These are phyloP conservation scores for Kentomonas sorsogonicus DNA, from an alignment of 208 protist species.

Conservation along the genomic window DNA sequence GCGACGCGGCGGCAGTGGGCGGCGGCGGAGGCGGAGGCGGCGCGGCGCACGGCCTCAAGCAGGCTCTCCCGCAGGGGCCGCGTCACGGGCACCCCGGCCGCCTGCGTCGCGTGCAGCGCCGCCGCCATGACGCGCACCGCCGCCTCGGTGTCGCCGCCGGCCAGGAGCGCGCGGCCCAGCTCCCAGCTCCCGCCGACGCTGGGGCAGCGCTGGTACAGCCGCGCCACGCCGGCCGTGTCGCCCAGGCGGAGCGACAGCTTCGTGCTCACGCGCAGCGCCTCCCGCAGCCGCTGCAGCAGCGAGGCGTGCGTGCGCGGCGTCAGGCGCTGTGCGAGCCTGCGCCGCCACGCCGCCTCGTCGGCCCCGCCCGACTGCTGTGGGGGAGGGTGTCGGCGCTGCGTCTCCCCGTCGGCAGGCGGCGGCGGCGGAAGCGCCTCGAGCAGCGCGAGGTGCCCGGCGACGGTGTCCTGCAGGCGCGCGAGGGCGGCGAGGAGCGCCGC, in stretches of 20 bases:
- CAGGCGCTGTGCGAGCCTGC: slow-evolving; percentile 13
- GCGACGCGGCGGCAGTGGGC: too few relatives aligned
- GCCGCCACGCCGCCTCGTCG: background rate
- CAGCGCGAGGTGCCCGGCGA: slow-evolving; percentile 18
- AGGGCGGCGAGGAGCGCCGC: background rate
- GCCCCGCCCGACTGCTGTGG: background rate
- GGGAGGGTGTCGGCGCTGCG: too few relatives aligned
- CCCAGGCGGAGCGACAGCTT: slow-evolving; percentile 51
- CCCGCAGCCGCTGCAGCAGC: slow-evolving; percentile 32
- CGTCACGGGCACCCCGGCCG: background rate
- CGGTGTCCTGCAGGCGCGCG: slow-evolving; percentile 20
- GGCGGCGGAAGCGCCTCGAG: slow-evolving; percentile 7
- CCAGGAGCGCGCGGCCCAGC: slow-evolving; percentile 40
- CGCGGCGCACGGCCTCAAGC: slow-evolving; percentile 6
- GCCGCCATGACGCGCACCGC: slow-evolving; percentile 36
- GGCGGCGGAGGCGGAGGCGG: background rate
- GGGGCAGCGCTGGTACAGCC: slow-evolving; percentile 33
- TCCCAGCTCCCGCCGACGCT: slow-evolving; percentile 65
- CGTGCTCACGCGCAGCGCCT: slow-evolving; percentile 53
- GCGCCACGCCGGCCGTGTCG: slow-evolving; percentile 26
- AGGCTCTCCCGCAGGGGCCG: slow-evolving; percentile 1
- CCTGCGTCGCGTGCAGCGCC: slow-evolving; percentile 24
- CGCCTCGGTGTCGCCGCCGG: slow-evolving; percentile 28
- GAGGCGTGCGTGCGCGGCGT: slow-evolving; percentile 25
- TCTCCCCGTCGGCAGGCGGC: too few relatives aligned